These are phyloP conservation scores for Penicillium coprophilum DNA, from an alignment of 495 filamentous ascomycete genomes.

Conservation along the genomic window DNA sequence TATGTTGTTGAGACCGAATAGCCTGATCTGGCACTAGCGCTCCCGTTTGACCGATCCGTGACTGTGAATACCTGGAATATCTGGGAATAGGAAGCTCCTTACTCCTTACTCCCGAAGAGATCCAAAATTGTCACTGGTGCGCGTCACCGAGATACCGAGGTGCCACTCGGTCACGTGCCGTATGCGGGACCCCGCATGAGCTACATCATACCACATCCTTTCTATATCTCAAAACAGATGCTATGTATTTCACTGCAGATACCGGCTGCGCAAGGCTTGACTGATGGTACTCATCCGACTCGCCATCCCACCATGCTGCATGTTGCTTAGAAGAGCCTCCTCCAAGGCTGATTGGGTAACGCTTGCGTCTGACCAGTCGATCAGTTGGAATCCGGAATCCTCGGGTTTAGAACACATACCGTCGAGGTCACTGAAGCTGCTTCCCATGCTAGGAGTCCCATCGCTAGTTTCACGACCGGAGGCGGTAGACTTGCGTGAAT, in stretches of 20 bases:
- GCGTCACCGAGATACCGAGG: constrained; percentile 14
- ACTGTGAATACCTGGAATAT: neutral
- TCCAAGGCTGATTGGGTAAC: constrained; percentile 93
- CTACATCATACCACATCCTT: constrained; percentile 2
- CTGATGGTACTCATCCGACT: constrained; percentile 87
- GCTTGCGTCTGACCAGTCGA: constrained; percentile 65
- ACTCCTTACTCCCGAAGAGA: neutral
- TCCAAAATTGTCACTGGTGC: constrained; percentile 9
- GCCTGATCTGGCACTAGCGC: constrained; percentile 21
- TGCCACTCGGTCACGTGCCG: constrained; percentile 15
- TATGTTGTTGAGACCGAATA: constrained; percentile 7
- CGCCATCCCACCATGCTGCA: constrained; percentile 80
- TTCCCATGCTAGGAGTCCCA: constrained; percentile 93
- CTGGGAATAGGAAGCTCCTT: neutral
- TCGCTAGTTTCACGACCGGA: constrained; percentile 71
- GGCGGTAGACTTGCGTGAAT: constrained; percentile 50
- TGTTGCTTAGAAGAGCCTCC: constrained; percentile 87
- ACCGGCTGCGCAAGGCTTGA: constrained; percentile 58
- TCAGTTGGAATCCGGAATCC: constrained; percentile 8
- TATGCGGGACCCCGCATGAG: constrained; percentile 9
- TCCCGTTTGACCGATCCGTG: constrained; percentile 24
- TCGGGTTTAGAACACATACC: constrained; percentile 51
- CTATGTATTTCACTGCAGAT: constrained; percentile 30
- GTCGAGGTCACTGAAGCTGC: constrained; percentile 95
- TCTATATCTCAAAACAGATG: neutral